Conservation (phyloP, 768 basidiomycete genomes). For the Boletus insuetus region DNA sequence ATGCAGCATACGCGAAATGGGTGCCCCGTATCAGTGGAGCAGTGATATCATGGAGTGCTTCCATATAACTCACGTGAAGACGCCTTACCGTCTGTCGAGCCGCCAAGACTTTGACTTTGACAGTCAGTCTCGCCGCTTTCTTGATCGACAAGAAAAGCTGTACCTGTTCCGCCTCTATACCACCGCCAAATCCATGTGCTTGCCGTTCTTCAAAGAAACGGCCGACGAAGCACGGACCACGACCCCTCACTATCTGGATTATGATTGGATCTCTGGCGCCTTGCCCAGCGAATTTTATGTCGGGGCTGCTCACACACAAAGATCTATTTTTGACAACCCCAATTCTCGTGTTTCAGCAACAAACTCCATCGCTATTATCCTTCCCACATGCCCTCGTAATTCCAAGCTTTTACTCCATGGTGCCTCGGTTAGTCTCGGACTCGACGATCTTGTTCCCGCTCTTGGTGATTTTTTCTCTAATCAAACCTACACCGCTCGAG, state of each 20-base stretch:
- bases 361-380: neutral
- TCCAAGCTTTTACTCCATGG: too few species aligned
- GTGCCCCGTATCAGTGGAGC: constrained; percentile 24
- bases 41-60: constrained; percentile 12
- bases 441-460: too few species aligned
- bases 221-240: too few species aligned
- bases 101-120: neutral
- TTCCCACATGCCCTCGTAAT: too few species aligned
- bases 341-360: neutral
- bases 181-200: neutral
- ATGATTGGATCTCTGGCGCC: too few species aligned
- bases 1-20: constrained; percentile 27
- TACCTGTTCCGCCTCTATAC: constrained; percentile 2
- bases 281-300: too few species aligned
- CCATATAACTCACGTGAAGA: constrained; percentile 9
- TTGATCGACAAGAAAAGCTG: constrained; percentile 1
- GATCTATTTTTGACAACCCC: neutral
- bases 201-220: too few species aligned
- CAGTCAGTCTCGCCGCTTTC: constrained; percentile 5
- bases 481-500: neutral
- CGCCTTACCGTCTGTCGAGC: constrained; percentile 1
- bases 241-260: too few species aligned
- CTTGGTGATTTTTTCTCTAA: neutral
- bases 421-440: too few species aligned
- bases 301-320: neutral